Evolutionary conservation across 495 filamentous ascomycete genomes (phyloP), one percentile per base, ranked within the genome.

Genomic region (Chaetomium tenue): DNA sequence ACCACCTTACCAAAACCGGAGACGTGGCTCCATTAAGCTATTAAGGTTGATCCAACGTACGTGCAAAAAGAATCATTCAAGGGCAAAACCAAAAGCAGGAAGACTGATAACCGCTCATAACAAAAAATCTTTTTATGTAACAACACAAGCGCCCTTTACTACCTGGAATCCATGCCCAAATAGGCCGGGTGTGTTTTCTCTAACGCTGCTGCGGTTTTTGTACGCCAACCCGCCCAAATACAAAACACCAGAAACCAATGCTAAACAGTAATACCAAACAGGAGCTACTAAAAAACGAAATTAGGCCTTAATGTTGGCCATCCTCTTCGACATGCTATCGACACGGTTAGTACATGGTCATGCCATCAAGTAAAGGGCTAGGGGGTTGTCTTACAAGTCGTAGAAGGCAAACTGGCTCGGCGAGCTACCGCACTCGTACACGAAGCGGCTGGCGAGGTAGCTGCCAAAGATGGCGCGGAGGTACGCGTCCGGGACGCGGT

Each of bases 331-430:
- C 80, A 83, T 82, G 71, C 80, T 82, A 48, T 63, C 26, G 22
- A 55, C 30, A 13, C 0, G 12, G 68, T 79, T 76, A 79, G 75
- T 48, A 50, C 26, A 6, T 22, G 0, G 20, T 65, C 16, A 0
- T 8, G 20, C 3, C n/a, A 50, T 12, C 0, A 50, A 0, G 12
- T 15, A 54, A n/a, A 16, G 55, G 18, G 40, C 7, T 42, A 2
- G 5, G 26, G 20, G 33, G 33, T 7, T 37, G 68, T 87, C 90
- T 86, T 82, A 96, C 92, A 98, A 98, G 70, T 95, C 90, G 78
- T 96, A 98, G 84, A 98, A 98, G 9, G 94, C 91, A 79, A 98
- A 97, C 72, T 97, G 95, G 81, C 88, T 93, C 5, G 94, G 92
- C 67, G 83, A 85, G 79, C 91, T 93, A 73, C 94, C 94, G 75